Evolutionary conservation across 495 filamentous ascomycete species (phyloP).

Genomic region (Penicillium maclennaniae): DNA sequence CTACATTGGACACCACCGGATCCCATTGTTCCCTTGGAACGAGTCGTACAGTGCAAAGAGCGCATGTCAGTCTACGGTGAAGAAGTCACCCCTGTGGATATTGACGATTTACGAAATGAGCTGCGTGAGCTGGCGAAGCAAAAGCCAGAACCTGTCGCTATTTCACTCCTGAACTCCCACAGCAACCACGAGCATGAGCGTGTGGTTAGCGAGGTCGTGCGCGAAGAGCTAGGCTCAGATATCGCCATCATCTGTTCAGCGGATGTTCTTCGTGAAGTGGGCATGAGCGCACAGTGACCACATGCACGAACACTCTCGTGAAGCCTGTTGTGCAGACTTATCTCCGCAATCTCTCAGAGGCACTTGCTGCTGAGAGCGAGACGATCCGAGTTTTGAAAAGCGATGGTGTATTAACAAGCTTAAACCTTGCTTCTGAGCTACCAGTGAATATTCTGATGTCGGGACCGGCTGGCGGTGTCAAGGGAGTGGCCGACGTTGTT

Average conservation of each 20-base stretch:
- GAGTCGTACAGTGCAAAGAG: conserved; percentile 46
- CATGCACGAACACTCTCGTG: conserved; percentile 48
- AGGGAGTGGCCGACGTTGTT: conserved; percentile 44
- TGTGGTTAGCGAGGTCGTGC: conserved; percentile 31
- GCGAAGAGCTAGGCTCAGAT: conserved; percentile 34
- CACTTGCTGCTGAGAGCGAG: conserved; percentile 35
- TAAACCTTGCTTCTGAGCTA: conserved; percentile 39
- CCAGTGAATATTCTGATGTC: conserved; percentile 50
- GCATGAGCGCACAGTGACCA: conserved; percentile 50
- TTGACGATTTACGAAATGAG: conserved; percentile 29
- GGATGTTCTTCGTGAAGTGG: conserved; percentile 46
- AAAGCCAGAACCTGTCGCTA: conserved; percentile 42
- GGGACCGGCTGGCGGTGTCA: conserved; percentile 47
- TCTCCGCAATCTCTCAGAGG: conserved; percentile 33
- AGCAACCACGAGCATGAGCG: conserved; percentile 41
- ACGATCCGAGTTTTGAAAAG: conserved; percentile 47
- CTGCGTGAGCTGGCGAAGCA: conserved; percentile 28
- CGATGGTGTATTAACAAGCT: conserved; percentile 45
- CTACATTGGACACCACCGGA: conserved; percentile 44
- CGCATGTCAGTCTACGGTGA: conserved; percentile 44
- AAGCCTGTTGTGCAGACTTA: conserved; percentile 48
- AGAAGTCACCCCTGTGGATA: conserved; percentile 36
- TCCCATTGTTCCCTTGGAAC: conserved; percentile 47
- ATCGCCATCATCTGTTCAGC: conserved; percentile 41
- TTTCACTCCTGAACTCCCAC: conserved; percentile 49